phyloP scores from a whole-genome alignment of 2,329 filamentous ascomycete genomes.

The Beauveria bassiana region DNA sequence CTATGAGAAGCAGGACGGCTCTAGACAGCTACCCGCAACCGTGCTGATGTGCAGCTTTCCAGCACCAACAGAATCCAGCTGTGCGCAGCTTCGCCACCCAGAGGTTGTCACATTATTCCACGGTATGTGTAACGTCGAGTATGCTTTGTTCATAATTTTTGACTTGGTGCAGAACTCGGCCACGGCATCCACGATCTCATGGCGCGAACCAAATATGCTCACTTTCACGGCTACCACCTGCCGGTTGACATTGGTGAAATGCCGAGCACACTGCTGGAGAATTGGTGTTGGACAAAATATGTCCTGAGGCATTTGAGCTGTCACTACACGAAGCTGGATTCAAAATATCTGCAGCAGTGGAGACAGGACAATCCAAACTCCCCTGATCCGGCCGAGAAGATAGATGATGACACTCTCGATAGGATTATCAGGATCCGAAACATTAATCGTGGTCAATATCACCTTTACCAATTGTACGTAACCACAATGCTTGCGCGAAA shows the following conservation, averaged over 20 bases:
- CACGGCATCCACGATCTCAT: slow-evolving; percentile 1
- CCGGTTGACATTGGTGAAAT: slow-evolving; percentile 1
- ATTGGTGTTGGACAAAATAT: neutral
- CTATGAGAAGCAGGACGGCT: neutral
- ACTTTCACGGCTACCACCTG: neutral
- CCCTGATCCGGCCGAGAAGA: neutral
- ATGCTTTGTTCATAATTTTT: neutral
- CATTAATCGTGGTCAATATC: neutral
- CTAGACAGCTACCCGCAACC: neutral
- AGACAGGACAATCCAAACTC: neutral
- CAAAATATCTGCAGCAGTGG: neutral
- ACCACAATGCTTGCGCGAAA: neutral
- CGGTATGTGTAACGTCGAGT: neutral
- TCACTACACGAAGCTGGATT: neutral
- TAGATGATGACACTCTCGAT: neutral
- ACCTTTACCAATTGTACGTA: slow-evolving; percentile 1
- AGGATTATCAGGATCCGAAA: neutral
- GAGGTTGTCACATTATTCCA: neutral
- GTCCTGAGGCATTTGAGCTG: neutral
- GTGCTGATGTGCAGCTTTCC: neutral
- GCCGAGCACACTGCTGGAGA: neutral
- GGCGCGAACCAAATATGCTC: neutral
- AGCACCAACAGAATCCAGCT: neutral
- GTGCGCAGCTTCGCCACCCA: neutral
- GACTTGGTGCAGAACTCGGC: neutral